Percentiles rank a stretch among this genome's conserved stretches.
Conservation (phyloP, 2,329 filamentous ascomycete genomes). For the Lithohypha guttulata region DNA sequence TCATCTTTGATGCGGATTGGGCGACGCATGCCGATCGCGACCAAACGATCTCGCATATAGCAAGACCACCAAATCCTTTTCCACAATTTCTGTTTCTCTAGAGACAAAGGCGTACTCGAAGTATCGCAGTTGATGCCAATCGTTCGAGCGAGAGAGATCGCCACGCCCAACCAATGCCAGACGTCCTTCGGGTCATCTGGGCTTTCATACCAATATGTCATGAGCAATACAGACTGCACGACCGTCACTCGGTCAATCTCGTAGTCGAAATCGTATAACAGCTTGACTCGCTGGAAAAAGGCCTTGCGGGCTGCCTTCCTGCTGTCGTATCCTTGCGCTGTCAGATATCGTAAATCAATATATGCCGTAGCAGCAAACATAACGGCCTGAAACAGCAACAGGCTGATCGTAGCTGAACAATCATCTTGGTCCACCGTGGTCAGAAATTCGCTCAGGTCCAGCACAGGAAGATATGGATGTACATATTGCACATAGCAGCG, state of each 20-base stretch:
- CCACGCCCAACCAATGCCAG: slow-evolving; percentile 98
- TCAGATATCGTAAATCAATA: slow-evolving; percentile 67
- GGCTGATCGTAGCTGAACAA: slow-evolving; percentile 61
- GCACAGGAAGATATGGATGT: slow-evolving; percentile 83
- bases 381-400: slow-evolving; percentile 83
- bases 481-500: slow-evolving; percentile 80
- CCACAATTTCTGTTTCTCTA: slow-evolving; percentile 68
- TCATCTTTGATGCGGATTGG: slow-evolving; percentile 87
- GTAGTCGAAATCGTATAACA: slow-evolving; percentile 92
- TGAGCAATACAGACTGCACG: slow-evolving; percentile 76
- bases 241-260: slow-evolving; percentile 80
- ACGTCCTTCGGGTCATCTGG: slow-evolving; percentile 96
- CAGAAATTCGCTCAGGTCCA: slow-evolving; percentile 56
- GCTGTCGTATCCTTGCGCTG: slow-evolving; percentile 63
- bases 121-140: slow-evolving; percentile 88
- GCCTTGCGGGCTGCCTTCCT: slow-evolving; percentile 74
- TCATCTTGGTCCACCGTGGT: slow-evolving; percentile 52
- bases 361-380: slow-evolving; percentile 91
- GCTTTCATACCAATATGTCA: slow-evolving; percentile 97
- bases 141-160: slow-evolving; percentile 82
- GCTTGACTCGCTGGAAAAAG: slow-evolving; percentile 72
- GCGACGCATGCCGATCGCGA: slow-evolving; percentile 85
- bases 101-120: slow-evolving; percentile 53
- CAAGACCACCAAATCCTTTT: slow-evolving; percentile 98
- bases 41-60: slow-evolving; percentile 86